Base-by-base conservation (phyloP, 2,329 filamentous ascomycete species). In the Verticillium alfalfae region DNA sequence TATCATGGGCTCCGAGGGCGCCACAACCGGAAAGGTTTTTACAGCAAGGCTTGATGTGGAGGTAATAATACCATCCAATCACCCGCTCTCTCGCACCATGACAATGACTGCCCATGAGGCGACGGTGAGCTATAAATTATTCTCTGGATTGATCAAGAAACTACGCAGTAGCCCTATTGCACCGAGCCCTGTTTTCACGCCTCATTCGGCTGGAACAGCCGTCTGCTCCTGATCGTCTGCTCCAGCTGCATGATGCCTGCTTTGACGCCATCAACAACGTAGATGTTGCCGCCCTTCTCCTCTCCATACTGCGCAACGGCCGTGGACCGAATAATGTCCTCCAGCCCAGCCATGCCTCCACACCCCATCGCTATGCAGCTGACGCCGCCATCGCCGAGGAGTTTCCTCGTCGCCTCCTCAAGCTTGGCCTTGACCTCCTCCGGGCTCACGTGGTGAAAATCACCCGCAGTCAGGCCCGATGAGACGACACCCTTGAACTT, bases 311-410 rank as follows among this genome's bases (percentile, higher is more conserved):
- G 80, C 62, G 90, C 86, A 0, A 84, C 69, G 39, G 90, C 89
- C 1, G 89, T 89, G 54, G 84, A 81, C 38, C 88, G 83, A 45
- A 97, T 92, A 62, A 88, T 88, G 49, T 86, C 80, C 68, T 95
- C 90, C 76, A 97, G 82, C 0, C 93, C 93, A 1, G 89, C 88
- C 93, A 97, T 97, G 0, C 93, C 93, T 2, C 91, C 93, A 72
- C 93, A 97, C 0, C 93, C 93, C 79, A 97, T 83, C 69, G 92
- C 90, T 8, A 97, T 85, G 31, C 88, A 90, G 5, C 81, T 79
- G 0, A 93, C 84, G 3, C 80, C 77, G 0, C 81, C 78, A 13
- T 79, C 79, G 8, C 71, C 72, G 34, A 96, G 75, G 34, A 97
- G 76, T 58, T 82, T 78, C 71, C 82, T 84, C 0, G 91, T 90